Conservation (phyloP, 2,329 filamentous ascomycete genomes). For the Chrysosporium keratinophilum region DNA sequence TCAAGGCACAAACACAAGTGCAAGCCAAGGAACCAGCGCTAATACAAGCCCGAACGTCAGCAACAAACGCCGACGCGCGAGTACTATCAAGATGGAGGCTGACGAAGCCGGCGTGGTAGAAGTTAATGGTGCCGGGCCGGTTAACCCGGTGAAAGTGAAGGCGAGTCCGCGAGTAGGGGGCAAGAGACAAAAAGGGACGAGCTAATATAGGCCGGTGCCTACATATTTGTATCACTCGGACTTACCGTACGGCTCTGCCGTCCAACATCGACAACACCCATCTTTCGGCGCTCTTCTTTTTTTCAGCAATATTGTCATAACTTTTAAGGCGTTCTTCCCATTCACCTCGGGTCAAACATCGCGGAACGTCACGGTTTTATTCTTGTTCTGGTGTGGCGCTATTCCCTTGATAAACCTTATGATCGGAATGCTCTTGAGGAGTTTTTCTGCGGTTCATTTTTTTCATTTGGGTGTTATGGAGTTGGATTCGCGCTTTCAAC, state of each 20-base stretch:
- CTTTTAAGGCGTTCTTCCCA: constrained; percentile 8
- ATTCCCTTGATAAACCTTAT: constrained; percentile 3
- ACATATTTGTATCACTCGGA: not conserved
- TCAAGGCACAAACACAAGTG: constrained; percentile 45
- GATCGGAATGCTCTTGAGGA: constrained; percentile 4
- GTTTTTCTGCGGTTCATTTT: not conserved
- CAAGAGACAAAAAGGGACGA: constrained; percentile 39
- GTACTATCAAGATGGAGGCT: constrained; percentile 50
- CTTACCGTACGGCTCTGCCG: not conserved
- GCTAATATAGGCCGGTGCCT: constrained; percentile 2
- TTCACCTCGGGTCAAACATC: constrained; percentile 5
- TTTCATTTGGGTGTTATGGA: constrained; percentile 4
- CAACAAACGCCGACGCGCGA: constrained; percentile 47
- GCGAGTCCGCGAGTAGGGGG: constrained; percentile 38
- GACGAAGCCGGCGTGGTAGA: constrained; percentile 42
- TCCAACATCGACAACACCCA: not conserved
- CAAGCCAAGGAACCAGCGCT: constrained; percentile 42
- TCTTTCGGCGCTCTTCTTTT: constrained; percentile 4
- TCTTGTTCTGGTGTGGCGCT: constrained; percentile 11
- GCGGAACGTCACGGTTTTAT: constrained; percentile 6
- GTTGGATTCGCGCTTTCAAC: constrained; percentile 1
- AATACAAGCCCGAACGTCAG: constrained; percentile 54
- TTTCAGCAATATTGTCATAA: not conserved
- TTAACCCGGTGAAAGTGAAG: constrained; percentile 35
- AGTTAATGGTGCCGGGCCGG: constrained; percentile 38